Evolutionary conservation across 2,329 filamentous ascomycete species (phyloP), one percentile per base, ranked within the genome.

Genomic region (Pseudogymnoascus pannorum): DNA sequence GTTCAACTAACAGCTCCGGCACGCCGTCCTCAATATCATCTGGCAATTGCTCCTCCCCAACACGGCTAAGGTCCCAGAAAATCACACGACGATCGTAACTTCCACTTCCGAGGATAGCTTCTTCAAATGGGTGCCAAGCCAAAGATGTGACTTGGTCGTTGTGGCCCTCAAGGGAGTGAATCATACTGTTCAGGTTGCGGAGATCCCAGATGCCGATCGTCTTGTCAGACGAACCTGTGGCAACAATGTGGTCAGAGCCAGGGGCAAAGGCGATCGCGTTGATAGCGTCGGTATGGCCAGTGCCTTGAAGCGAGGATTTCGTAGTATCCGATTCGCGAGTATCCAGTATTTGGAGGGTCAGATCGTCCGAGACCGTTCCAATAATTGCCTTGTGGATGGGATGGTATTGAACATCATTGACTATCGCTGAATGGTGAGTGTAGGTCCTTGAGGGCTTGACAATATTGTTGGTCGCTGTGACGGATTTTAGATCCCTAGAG

Each of bases 321-420:
- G 83, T 85, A 60, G 81, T 86, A 61, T 85, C 82, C 29, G 80
- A 72, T 71, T 84, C 82, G 68, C 94, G 88, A n/a, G 88, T 82
- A 73, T 99, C 94, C 63, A 97, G 82, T 63, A 99, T 88, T 74
- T 97, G 91, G 64, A 97, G 85, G 6, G 91, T 97, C 67, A 94
- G 82, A 72, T 99, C 94, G 72, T 99, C 94, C 3, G 94, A 97
- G 3, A 96, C 94, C 14, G 90, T 93, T 65, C 93, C 95, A 64
- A 99, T 89, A 65, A 95, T 87, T 68, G 87, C 86, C 69, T 86
- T 87, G 65, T 93, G 90, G 44, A 92, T 83, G 7, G 93, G 92
- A 69, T 97, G 93, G 72, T 96, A 91, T 75, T 97, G 92, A 31
- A 99, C 92, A 71, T 99, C 94, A 73, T 99, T 99, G 72, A 99